Conservation (phyloP, 495 filamentous ascomycete genomes). For the Tricharina praecox region DNA sequence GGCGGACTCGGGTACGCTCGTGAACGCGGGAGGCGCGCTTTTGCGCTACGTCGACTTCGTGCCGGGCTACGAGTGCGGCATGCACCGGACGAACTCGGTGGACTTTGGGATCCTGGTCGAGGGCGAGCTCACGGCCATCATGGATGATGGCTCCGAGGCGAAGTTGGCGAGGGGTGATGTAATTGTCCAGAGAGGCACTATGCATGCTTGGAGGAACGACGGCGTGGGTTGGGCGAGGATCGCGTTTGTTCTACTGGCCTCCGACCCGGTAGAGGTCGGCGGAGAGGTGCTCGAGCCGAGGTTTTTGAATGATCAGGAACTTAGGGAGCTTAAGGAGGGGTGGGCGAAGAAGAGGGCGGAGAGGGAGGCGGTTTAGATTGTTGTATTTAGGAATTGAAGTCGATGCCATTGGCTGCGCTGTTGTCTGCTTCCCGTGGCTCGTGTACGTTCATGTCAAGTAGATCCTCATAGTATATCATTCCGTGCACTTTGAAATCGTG, state of each 20-base stretch:
- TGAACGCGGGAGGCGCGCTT: constrained; percentile 31
- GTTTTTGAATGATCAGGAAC: constrained; percentile 25
- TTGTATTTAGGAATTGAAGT: too few relatives aligned
- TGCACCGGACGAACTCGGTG: constrained; percentile 57
- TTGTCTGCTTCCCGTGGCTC: too few relatives aligned
- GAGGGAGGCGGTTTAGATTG: too few relatives aligned
- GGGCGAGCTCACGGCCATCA: constrained; percentile 44
- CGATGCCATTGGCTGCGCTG: too few relatives aligned
- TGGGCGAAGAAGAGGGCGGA: neutral
- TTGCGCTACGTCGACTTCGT: constrained; percentile 45
- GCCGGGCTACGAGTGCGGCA: constrained; percentile 36
- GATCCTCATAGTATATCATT: too few relatives aligned
- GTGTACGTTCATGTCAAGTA: too few relatives aligned
- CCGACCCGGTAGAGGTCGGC: constrained; percentile 30
- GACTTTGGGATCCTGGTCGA: constrained; percentile 69
- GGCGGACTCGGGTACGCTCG: too few relatives aligned
- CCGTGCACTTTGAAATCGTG: too few relatives aligned
- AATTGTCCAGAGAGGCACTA: constrained; percentile 47
- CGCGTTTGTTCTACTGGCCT: constrained; percentile 42
- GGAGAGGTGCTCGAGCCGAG: constrained; percentile 21
- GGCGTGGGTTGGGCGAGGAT: constrained; percentile 39
- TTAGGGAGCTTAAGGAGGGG: neutral
- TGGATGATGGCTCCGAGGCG: constrained; percentile 43
- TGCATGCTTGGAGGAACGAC: constrained; percentile 50
- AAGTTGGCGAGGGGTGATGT: constrained; percentile 45